These are phyloP conservation scores for Prunus yedoensis DNA, from an alignment of 331 rosid genomes.

Conservation along the genomic window DNA sequence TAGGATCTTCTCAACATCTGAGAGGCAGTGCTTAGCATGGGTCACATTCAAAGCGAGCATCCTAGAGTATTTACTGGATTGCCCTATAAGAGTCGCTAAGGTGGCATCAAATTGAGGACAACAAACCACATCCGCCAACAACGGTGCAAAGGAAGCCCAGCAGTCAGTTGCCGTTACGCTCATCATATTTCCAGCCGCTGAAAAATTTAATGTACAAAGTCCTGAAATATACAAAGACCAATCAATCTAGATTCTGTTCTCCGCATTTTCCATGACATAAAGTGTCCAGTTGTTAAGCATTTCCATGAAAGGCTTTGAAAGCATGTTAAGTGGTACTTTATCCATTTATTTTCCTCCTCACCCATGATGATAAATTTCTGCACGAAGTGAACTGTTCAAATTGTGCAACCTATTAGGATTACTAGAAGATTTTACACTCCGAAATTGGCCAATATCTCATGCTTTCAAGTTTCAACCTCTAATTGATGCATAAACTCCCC, in stretches of 20 bases:
- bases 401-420: not conserved
- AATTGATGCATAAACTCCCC: not conserved
- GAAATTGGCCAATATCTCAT: not conserved
- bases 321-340: not conserved
- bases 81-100: conserved; percentile 53
- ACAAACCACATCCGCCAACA: conserved; percentile 63
- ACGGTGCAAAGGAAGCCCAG: conserved; percentile 68
- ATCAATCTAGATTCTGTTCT: not conserved
- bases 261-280: conserved; percentile 8
- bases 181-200: conserved; percentile 39
- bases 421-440: not conserved
- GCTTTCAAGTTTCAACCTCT: not conserved
- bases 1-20: conserved; percentile 55
- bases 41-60: conserved; percentile 50
- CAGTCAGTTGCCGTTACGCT: conserved; percentile 60
- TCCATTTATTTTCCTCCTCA: not conserved
- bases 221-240: conserved; percentile 39
- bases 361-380: not conserved
- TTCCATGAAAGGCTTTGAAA: not conserved
- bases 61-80: conserved; percentile 56
- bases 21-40: conserved; percentile 61
- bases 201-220: conserved; percentile 46
- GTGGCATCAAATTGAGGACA: conserved; percentile 67
- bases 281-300: not conserved
- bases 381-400: not conserved